These are phyloP conservation scores for Citrus hindsii DNA, from an alignment of 345 rosid genomes.

Conservation along the genomic window DNA sequence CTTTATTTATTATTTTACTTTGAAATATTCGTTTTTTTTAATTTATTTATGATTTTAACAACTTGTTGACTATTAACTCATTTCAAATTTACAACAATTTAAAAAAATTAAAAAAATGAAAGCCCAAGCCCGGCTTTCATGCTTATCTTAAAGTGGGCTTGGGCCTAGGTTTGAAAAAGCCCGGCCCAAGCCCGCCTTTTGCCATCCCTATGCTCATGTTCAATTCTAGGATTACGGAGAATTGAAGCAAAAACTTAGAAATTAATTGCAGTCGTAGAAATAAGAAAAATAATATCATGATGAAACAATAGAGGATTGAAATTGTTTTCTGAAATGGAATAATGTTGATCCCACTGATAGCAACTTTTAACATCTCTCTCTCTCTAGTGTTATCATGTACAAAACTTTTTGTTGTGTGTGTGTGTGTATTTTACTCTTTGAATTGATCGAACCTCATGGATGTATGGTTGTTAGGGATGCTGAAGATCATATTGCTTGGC, in stretches of 20 bases:
- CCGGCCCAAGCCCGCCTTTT: too few relatives aligned
- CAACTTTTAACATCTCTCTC: not conserved
- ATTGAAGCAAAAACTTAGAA: not conserved
- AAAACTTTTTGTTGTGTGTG: not conserved
- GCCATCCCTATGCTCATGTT: not conserved
- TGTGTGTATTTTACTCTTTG: not conserved
- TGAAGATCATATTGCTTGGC: conserved; percentile 98
- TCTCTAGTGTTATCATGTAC: not conserved
- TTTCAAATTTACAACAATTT: too few relatives aligned
- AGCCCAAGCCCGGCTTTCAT: too few relatives aligned
- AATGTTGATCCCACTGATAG: not conserved
- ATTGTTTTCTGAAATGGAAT: not conserved
- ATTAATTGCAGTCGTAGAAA: not conserved
- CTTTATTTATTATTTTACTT: too few relatives aligned
- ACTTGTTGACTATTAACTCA: too few relatives aligned
- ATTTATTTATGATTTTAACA: too few relatives aligned
- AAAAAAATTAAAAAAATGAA: too few relatives aligned
- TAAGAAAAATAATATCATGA: not conserved
- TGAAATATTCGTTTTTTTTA: too few relatives aligned
- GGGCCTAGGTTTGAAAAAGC: too few relatives aligned
- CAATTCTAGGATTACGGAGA: not conserved
- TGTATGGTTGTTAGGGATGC: conserved; percentile 63
- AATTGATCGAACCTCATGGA: conserved; percentile 4
- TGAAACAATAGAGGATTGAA: not conserved
- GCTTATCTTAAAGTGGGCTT: too few relatives aligned